Evolutionary conservation across 78 protist genomes (phyloP), one percentile per base, ranked within the genome.

Genomic region (Mastigamoeba balamuthi): DNA sequence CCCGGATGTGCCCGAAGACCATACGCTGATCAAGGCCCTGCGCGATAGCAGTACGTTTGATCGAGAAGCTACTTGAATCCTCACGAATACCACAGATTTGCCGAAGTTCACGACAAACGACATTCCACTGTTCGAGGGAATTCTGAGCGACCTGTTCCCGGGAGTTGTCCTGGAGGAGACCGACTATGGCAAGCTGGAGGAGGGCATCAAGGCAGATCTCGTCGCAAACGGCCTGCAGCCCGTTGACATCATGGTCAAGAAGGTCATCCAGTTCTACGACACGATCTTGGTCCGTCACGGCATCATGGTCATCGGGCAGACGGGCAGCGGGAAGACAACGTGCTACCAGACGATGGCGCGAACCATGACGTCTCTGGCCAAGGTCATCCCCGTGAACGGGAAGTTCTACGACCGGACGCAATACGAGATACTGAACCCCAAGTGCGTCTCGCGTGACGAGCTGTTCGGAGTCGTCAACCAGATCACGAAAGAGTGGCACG

Each of bases 301-400:
- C 7, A 80, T 93, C n/a, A 93, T 93, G 92, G 79, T 93, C 9
- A 93, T 93, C 33, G 96, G 96, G 9, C 94, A 91, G 33, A 70
- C 94, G 0, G 96, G 94, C 6, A 66, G 86, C 29, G 96, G 96
- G 9, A 93, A 93, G 80, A 85, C 94, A 27, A 0, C 37, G 28
- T 53, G 78, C 65, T 76, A 68, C 75, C 36, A n/a, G n/a, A n/a
- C n/a, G n/a, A n/a, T n/a, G n/a, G n/a, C n/a, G n/a, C n/a, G n/a
- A n/a, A n/a, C n/a, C n/a, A n/a, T n/a, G n/a, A n/a, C n/a, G n/a
- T n/a, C n/a, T n/a, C n/a, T n/a, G n/a, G n/a, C n/a, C n/a, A n/a
- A n/a, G n/a, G n/a, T n/a, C n/a, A n/a, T n/a, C n/a, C n/a, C n/a
- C n/a, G n/a, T n/a, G n/a, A n/a, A n/a, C n/a, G n/a, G n/a, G n/a